These are phyloP conservation scores for Gaultheria prostrata DNA, from an alignment of 148 eudicot species.

Conservation along the genomic window DNA sequence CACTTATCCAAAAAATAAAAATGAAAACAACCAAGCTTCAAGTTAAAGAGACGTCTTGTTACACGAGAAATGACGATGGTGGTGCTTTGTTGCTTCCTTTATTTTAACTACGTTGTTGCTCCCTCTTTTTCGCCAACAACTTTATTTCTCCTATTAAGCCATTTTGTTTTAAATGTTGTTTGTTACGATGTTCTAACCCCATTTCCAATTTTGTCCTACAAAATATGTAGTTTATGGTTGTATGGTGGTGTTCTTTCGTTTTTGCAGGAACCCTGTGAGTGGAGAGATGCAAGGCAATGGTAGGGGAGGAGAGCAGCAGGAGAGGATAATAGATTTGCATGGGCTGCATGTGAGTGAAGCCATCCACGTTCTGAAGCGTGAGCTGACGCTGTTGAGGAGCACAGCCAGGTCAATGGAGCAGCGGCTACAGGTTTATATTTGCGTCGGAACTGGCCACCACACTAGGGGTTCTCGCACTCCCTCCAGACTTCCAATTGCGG, in stretches of 20 bases:
- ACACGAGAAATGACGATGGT: neutral
- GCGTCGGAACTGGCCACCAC: conserved; percentile 95
- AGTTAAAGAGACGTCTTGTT: neutral
- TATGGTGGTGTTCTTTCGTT: neutral
- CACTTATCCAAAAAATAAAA: too few relatives aligned
- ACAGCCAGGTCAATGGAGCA: conserved; percentile 71
- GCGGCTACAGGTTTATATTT: conserved; percentile 62
- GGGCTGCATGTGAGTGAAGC: conserved; percentile 92
- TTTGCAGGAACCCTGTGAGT: conserved; percentile 65
- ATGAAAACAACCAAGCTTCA: neutral
- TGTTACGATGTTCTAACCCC: neutral
- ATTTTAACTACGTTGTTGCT: neutral
- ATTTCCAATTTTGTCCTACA: neutral
- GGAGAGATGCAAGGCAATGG: conserved; percentile 52
- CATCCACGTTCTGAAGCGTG: conserved; percentile 70
- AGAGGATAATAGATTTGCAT: conserved; percentile 83
- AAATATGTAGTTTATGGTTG: neutral
- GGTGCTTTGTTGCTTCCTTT: neutral
- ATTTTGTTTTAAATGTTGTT: neutral
- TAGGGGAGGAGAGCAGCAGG: conserved; percentile 43
- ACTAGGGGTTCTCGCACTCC: conserved; percentile 87
- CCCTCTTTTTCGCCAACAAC: neutral
- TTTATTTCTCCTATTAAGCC: neutral
- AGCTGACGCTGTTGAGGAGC: conserved; percentile 55
- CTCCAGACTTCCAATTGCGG: conserved; percentile 81